Percentiles rank a stretch among this genome's conserved stretches.
Evolutionary conservation across 257 asterid genomes (phyloP).

Genomic region (Coffea eugenioides): DNA sequence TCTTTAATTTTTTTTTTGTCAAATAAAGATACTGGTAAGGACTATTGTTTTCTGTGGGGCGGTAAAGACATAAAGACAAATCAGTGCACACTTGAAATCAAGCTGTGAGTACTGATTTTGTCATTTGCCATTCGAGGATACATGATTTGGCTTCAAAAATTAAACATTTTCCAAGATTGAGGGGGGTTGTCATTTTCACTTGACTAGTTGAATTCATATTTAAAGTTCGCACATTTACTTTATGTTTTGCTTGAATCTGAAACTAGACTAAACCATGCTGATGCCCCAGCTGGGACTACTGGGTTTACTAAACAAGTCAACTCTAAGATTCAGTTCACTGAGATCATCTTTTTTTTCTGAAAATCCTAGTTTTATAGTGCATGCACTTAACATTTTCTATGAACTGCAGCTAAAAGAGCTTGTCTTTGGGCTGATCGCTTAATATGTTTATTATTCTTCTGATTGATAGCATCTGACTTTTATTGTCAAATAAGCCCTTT

Average conservation of each 20-base stretch:
- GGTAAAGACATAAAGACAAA: background rate
- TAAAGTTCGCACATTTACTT: too few relatives aligned
- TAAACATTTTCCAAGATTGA: background rate
- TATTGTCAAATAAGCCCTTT: background rate
- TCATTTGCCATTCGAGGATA: background rate
- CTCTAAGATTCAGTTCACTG: background rate
- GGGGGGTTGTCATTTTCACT: background rate
- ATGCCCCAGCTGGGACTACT: background rate
- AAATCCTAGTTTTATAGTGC: background rate
- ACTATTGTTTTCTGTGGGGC: too few relatives aligned
- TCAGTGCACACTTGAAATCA: background rate
- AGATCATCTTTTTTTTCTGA: background rate
- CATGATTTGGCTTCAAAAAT: background rate
- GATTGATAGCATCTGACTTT: background rate
- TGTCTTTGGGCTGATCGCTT: background rate
- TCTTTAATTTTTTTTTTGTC: background rate
- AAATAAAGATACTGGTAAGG: background rate
- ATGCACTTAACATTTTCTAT: background rate
- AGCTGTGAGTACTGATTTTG: background rate
- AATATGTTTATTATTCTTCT: background rate
- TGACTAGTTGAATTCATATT: too few relatives aligned
- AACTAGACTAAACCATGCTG: background rate
- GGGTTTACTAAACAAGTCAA: background rate
- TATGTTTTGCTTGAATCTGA: too few relatives aligned
- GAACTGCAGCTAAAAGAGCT: background rate